Percentiles rank a stretch among this genome's conserved stretches.
These are phyloP conservation scores for Pseudonitzschia pungens DNA, from an alignment of 108 stramenopile genomes.

Conservation along the genomic window DNA sequence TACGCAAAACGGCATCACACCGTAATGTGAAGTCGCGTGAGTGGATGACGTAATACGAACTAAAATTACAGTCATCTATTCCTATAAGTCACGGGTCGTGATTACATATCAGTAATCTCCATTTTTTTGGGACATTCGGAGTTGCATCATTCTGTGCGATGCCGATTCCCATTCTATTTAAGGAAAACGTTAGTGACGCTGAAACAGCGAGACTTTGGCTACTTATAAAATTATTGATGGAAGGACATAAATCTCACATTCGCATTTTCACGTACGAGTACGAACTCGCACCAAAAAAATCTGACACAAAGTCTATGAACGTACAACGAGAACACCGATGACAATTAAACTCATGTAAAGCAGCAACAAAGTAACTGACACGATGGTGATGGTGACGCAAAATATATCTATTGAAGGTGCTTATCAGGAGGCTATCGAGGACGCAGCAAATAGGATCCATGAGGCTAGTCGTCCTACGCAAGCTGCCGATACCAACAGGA, in stretches of 20 bases:
- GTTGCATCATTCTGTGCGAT: background rate
- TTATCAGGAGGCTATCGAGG: slow-evolving; percentile 19
- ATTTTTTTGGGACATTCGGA: background rate
- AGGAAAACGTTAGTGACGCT: background rate
- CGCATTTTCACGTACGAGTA: no score
- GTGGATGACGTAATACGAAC: background rate
- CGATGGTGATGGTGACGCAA: background rate
- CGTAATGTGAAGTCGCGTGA: background rate
- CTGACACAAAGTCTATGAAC: background rate
- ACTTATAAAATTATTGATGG: background rate
- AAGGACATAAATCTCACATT: no score
- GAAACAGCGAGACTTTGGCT: background rate
- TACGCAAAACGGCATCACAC: background rate
- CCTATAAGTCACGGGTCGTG: background rate
- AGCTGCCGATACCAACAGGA: background rate
- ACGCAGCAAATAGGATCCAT: slow-evolving; percentile 10
- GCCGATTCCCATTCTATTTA: background rate
- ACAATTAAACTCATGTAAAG: background rate
- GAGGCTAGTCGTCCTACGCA: background rate
- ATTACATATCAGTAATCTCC: background rate
- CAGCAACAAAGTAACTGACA: background rate
- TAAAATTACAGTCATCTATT: background rate
- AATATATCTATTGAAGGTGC: slow-evolving; percentile 19
- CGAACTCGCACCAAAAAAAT: background rate
- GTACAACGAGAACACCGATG: background rate